Percentiles rank a stretch among this genome's conserved stretches.
These are phyloP conservation scores for Rhamnella rubrinervis DNA, from an alignment of 331 rosid genomes.

Conservation along the genomic window DNA sequence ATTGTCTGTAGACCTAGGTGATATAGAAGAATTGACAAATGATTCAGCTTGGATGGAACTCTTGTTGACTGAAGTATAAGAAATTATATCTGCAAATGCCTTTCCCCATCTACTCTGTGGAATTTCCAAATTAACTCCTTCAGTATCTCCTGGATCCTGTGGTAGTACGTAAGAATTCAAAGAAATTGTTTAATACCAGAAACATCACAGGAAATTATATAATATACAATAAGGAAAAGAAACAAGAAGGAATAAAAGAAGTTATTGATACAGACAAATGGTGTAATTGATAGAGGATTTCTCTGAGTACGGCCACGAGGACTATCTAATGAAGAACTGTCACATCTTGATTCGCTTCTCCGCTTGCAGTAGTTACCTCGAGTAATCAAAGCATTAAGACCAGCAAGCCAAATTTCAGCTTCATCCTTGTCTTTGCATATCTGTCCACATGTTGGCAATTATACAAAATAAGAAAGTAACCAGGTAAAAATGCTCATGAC, in stretches of 20 bases:
- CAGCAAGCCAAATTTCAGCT: constrained; percentile 95
- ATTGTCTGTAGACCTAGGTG: constrained; percentile 59
- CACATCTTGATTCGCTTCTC: constrained; percentile 54
- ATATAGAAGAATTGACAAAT: constrained; percentile 41
- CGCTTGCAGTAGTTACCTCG: constrained; percentile 54
- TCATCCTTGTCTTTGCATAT: constrained; percentile 98
- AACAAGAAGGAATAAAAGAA: constrained; percentile 12
- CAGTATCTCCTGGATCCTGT: constrained; percentile 72
- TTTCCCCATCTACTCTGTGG: constrained; percentile 60
- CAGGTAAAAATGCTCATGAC: constrained; percentile 10
- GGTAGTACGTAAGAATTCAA: constrained; percentile 20
- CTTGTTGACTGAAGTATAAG: constrained; percentile 57
- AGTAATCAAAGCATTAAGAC: constrained; percentile 76
- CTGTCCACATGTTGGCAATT: constrained; percentile 47
- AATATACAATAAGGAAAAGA: constrained; percentile 4
- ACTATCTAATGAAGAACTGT: constrained; percentile 53
- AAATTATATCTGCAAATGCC: constrained; percentile 74
- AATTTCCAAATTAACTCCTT: constrained; percentile 43
- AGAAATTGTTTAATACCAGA: constrained; percentile 16
- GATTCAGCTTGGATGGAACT: constrained; percentile 51
- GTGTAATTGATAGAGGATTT: constrained; percentile 57
- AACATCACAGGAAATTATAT: constrained; percentile 20
- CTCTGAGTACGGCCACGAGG: constrained; percentile 51
- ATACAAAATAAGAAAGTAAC: constrained; percentile 22
- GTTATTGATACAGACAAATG: constrained; percentile 55